A percentile compares a stretch with the other conserved stretches of the same genome.
Evolutionary conservation across 768 basidiomycete species (phyloP).

Genomic region (Boletus tomentosulus): DNA sequence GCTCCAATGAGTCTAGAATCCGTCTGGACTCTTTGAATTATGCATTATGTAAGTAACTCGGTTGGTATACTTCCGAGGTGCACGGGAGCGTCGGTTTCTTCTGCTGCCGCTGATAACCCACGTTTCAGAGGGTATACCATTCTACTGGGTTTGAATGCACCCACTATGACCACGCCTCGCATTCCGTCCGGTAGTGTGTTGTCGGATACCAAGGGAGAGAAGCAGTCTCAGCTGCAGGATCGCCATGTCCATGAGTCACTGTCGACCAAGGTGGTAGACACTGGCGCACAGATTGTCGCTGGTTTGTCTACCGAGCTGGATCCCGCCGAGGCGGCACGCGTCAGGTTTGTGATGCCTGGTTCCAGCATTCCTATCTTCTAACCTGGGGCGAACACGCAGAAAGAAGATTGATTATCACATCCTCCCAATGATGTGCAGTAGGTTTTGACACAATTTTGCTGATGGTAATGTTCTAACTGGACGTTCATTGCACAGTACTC

Average conservation of each 20-base stretch:
- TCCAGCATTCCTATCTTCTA: not conserved
- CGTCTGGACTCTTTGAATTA: not conserved
- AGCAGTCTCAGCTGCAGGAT: constrained; percentile 2
- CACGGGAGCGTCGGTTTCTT: not conserved
- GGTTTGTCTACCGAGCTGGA: constrained; percentile 44
- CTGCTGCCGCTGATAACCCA: no score
- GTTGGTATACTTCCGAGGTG: no score
- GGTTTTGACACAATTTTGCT: constrained; percentile 24
- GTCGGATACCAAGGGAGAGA: constrained; percentile 12
- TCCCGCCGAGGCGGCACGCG: constrained; percentile 45
- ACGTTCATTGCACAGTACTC: constrained; percentile 36
- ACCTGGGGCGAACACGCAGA: constrained; percentile 20
- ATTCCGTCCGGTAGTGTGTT: constrained; percentile 8
- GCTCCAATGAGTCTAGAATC: not conserved
- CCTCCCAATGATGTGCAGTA: constrained; percentile 68
- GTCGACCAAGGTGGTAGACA: constrained; percentile 51
- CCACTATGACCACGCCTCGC: constrained; percentile 1
- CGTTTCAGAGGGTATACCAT: not conserved
- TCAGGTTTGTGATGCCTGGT: constrained; percentile 38
- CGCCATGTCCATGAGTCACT: constrained; percentile 17
- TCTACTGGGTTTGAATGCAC: not conserved
- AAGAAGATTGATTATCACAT: constrained; percentile 67
- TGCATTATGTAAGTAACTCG: not conserved
- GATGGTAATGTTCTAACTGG: not conserved
- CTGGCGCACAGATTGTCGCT: constrained; percentile 54